These are phyloP conservation scores for Verticillium nubilum DNA, from an alignment of 2,329 filamentous ascomycete genomes.

Conservation along the genomic window DNA sequence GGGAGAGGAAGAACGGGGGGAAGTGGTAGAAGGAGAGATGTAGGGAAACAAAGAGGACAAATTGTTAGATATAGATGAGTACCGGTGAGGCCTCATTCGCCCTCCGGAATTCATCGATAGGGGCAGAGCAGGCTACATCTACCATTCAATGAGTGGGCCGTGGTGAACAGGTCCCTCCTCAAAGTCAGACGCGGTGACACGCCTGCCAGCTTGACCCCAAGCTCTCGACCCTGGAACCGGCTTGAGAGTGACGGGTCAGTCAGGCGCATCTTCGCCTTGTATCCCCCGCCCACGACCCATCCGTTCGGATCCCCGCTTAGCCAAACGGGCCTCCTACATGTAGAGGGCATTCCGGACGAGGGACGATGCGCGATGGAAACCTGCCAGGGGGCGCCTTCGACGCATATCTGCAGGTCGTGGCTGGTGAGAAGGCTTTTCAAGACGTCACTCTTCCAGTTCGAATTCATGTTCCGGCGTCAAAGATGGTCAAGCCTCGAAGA, in stretches of 20 bases:
- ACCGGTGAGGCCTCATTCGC: neutral
- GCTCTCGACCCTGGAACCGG: neutral
- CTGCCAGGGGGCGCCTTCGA: neutral
- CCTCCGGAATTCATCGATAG: neutral
- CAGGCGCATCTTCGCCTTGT: neutral
- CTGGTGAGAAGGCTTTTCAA: no score
- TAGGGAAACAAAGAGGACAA: no score
- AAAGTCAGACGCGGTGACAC: neutral
- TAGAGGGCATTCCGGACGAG: neutral
- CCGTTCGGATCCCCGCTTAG: neutral
- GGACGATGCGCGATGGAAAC: neutral
- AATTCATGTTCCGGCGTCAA: no score
- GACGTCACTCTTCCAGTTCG: no score
- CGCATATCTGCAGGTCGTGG: neutral
- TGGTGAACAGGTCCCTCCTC: neutral
- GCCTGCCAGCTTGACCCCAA: neutral
- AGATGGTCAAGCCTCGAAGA: no score
- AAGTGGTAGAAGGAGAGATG: no score
- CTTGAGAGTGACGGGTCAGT: neutral
- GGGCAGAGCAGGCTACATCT: conserved; percentile 4
- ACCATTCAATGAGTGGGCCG: neutral
- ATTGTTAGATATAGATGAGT: no score
- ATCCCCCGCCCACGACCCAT: neutral
- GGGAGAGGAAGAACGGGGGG: no score
- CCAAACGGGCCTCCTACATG: neutral